Evolutionary conservation across 2,329 filamentous ascomycete species (phyloP), one percentile per base, ranked within the genome.

Genomic region (Xylaria sp.): DNA sequence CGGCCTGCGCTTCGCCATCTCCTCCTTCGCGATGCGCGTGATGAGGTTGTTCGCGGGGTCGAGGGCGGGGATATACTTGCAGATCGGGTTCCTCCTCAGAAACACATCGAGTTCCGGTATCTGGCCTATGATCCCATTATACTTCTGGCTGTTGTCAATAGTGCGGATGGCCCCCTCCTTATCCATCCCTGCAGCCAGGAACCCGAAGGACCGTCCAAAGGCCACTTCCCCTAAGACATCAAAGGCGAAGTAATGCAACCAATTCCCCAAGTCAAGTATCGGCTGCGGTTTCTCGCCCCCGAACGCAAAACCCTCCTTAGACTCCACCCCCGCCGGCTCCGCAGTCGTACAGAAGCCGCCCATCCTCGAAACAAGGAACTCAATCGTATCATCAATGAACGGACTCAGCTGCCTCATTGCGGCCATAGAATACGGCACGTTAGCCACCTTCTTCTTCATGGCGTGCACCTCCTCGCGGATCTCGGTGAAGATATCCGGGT

Each of bases 401-500:
- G 82, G 82, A 62, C 80, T 80, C 40, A 85, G 81, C 76, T 85
- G 82, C 69, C 84, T 82, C 84, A 86, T 86, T 8, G 83, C 82
- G 0, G 82, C 81, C 84, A 87, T 86, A 75, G 81, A 83, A 75
- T 87, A 87, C 0, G 84, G 83, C 42, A 84, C 82, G 58, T 84
- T 84, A 71, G 82, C 83, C 4, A 85, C 83, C 74, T 84, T 82
- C 78, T 87, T 88, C 81, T 87, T 87, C 68, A 82, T 80, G 0
- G 85, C 84, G 74, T 88, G 86, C n/a, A 85, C 83, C 6, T 83
- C 80, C 76, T 87, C 85, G 62, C 85, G 80, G 18, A 81, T 83
- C 75, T 88, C 86, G 48, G 86, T 87, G 77, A 88, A 88, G 75
- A 88, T 87, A 68, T 88, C 86, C 5, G 86, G 85, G 77, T 87